phyloP scores from a whole-genome alignment of 768 basidiomycete species.

The Rhizopogon roseolus region DNA sequence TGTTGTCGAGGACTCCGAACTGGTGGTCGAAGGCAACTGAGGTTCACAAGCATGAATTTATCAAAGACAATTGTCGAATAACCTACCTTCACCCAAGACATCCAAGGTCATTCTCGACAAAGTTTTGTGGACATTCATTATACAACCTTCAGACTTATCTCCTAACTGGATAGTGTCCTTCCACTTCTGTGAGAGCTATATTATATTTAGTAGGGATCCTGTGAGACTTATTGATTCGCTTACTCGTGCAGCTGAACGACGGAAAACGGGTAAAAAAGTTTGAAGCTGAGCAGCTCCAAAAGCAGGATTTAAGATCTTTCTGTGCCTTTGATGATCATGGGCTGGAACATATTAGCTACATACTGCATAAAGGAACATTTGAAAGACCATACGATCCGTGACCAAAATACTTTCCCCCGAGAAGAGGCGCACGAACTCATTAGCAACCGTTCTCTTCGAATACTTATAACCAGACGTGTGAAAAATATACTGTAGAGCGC shows the following conservation, averaged over 20 bases:
- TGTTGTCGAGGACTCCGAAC: constrained; percentile 14
- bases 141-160: constrained; percentile 1
- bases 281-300: constrained; percentile 21
- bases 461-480: constrained; percentile 24
- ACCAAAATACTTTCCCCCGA: constrained; percentile 18
- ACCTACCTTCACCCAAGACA: constrained; percentile 23
- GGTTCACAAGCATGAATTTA: neutral
- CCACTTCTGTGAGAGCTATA: constrained; percentile 18
- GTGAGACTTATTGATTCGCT: neutral
- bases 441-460: constrained; percentile 12
- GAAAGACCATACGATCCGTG: constrained; percentile 9
- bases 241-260: constrained; percentile 12
- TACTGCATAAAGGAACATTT: neutral
- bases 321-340: constrained; percentile 21
- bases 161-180: constrained; percentile 13
- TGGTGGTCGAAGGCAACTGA: constrained; percentile 19
- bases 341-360: constrained; percentile 5
- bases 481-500: constrained; percentile 23
- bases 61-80: neutral
- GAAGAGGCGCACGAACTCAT: constrained; percentile 11
- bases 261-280: constrained; percentile 21
- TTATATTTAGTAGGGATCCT: neutral
- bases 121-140: constrained; percentile 16
- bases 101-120: constrained; percentile 21
- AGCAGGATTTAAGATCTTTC: constrained; percentile 25